A percentile compares a stretch with the other conserved stretches of the same genome.
Evolutionary conservation across 768 basidiomycete species (phyloP).

Genomic region (Phlebiopsis flavidoalba): DNA sequence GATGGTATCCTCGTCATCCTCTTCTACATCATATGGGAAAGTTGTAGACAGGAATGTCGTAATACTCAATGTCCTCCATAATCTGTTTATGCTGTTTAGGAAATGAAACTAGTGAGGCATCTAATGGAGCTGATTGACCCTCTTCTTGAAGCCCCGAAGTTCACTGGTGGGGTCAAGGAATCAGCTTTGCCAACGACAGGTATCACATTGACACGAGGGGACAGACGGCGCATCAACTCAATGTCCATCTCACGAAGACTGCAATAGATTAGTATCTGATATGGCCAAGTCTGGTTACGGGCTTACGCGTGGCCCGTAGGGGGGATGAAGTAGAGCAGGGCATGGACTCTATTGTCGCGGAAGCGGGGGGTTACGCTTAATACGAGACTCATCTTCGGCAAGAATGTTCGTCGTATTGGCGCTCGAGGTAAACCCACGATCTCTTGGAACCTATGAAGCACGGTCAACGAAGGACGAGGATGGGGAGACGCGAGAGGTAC

Average conservation of each 20-base stretch:
- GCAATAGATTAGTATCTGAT: conserved; percentile 3
- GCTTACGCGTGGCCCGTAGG: conserved; percentile 96
- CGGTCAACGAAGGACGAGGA: conserved; percentile 5
- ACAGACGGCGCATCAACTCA: conserved; percentile 96
- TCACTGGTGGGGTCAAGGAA: conserved; percentile 89
- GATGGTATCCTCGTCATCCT: conserved; percentile 98
- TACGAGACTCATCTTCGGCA: conserved; percentile 96
- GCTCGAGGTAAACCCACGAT: conserved; percentile 95
- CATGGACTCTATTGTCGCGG: conserved; percentile 96
- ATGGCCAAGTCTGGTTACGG: neutral
- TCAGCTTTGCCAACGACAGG: conserved; percentile 98
- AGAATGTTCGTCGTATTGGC: conserved; percentile 99
- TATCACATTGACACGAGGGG: conserved; percentile 97
- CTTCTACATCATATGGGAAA: conserved; percentile 98
- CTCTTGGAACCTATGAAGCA: conserved; percentile 76
- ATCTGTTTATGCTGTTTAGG: conserved; percentile 46
- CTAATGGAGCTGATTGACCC: conserved; percentile 45
- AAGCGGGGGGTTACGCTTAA: conserved; percentile 99
- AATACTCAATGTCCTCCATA: conserved; percentile 99
- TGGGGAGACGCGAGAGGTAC: conserved; percentile 22
- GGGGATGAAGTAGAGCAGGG: conserved; percentile 95
- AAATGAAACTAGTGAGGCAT: neutral
- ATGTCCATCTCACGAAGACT: conserved; percentile 98
- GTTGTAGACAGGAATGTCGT: conserved; percentile 97
- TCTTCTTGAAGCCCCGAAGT: conserved; percentile 92